Conservation (phyloP, 345 rosid species). For the Dipteronia dyeriana region DNA sequence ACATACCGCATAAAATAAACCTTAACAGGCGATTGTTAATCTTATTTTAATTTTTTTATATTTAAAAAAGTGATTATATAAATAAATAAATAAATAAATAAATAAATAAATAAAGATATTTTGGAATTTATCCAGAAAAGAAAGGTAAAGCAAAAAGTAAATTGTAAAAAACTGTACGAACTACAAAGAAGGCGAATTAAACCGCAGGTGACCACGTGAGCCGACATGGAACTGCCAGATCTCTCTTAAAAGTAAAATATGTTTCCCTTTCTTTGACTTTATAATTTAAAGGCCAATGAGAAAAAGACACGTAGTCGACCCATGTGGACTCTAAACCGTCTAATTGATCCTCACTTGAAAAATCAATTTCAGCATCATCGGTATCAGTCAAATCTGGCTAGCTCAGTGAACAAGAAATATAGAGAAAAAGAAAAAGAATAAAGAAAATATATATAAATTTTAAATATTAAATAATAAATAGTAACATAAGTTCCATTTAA, state of each 20-base stretch:
- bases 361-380: background rate
- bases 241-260: background rate
- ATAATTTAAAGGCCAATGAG: background rate
- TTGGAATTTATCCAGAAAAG: background rate
- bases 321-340: background rate
- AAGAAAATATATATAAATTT: no score
- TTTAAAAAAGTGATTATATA: background rate
- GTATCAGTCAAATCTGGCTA: slow-evolving; percentile 35
- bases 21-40: background rate
- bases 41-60: background rate
- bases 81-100: no score
- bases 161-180: background rate
- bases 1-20: slow-evolving; percentile 15
- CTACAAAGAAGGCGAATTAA: background rate
- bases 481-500: background rate
- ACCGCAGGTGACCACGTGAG: background rate
- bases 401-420: slow-evolving; percentile 4
- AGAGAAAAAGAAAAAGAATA: background rate
- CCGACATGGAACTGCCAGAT: background rate
- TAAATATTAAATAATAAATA: no score
- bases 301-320: slow-evolving; percentile 10
- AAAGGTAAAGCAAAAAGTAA: background rate
- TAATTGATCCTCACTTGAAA: background rate
- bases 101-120: background rate
- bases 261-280: background rate